phyloP scores from a whole-genome alignment of 2,329 filamentous ascomycete species.

The Fusarium clavum region DNA sequence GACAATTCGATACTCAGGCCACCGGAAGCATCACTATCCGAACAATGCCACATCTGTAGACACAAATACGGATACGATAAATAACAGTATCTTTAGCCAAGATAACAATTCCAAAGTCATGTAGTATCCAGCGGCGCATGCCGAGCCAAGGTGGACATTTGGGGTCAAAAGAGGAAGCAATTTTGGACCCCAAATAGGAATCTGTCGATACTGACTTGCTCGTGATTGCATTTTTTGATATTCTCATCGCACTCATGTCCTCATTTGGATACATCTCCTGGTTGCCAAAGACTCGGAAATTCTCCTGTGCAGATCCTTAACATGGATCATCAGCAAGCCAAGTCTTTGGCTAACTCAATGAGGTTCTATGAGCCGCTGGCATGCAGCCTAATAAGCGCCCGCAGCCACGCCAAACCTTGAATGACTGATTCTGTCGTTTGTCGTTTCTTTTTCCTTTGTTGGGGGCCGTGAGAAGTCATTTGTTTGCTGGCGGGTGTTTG shows the following conservation, averaged over 20 bases:
- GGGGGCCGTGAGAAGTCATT: constrained; percentile 16
- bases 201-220: neutral
- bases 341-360: constrained; percentile 10
- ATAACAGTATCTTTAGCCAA: neutral
- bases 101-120: neutral
- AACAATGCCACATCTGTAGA: neutral
- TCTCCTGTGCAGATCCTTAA: constrained; percentile 9
- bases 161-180: neutral
- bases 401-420: neutral
- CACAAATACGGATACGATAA: neutral
- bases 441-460: neutral
- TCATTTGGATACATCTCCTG: neutral
- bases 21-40: neutral
- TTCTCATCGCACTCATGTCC: neutral
- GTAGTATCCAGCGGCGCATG: neutral
- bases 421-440: neutral
- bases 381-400: constrained; percentile 3
- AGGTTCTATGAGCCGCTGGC: constrained; percentile 16
- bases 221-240: neutral
- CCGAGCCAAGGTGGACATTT: neutral
- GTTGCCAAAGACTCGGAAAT: neutral
- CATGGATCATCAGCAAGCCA: constrained; percentile 5
- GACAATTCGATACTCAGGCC: neutral
- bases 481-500: neutral
- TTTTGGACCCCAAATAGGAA: constrained; percentile 1